These are phyloP conservation scores for Nemania bipapillata DNA, from an alignment of 2,329 filamentous ascomycete genomes.

Conservation along the genomic window DNA sequence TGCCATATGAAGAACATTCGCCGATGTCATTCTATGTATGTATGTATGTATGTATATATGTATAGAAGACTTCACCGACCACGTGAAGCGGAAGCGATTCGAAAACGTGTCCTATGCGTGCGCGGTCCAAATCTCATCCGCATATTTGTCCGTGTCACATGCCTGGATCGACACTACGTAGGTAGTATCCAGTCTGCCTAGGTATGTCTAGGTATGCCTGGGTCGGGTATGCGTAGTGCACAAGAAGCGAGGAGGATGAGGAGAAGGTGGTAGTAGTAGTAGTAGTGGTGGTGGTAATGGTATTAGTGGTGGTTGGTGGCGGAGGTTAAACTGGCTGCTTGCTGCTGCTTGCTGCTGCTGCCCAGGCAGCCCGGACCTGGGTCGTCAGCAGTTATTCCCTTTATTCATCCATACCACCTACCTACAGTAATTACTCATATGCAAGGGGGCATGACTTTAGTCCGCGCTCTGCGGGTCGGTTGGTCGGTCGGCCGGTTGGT, in stretches of 20 bases:
- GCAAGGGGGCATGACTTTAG: conserved; percentile 6
- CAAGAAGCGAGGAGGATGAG: too few relatives aligned
- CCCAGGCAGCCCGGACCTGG: neutral
- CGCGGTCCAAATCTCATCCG: conserved; percentile 9
- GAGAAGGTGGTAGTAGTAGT: too few relatives aligned
- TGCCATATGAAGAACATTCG: conserved; percentile 1
- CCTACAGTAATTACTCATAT: neutral
- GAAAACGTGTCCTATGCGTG: conserved; percentile 10
- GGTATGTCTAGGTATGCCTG: neutral
- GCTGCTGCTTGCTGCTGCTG: too few relatives aligned
- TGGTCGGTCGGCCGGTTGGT: neutral
- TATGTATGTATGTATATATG: too few relatives aligned
- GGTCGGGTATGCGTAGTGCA: too few relatives aligned
- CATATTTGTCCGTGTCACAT: conserved; percentile 15
- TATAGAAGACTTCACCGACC: conserved; percentile 13
- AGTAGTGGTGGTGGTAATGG: neutral
- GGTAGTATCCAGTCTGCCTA: neutral
- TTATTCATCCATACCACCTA: neutral
- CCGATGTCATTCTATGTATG: too few relatives aligned
- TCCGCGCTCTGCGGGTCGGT: conserved; percentile 23
- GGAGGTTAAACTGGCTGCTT: neutral
- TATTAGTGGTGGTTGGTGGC: neutral
- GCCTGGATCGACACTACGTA: neutral
- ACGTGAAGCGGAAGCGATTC: conserved; percentile 11
- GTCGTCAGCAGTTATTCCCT: neutral